phyloP scores from a whole-genome alignment of 2,329 filamentous ascomycete genomes.

The Lachnum nothofagi region DNA sequence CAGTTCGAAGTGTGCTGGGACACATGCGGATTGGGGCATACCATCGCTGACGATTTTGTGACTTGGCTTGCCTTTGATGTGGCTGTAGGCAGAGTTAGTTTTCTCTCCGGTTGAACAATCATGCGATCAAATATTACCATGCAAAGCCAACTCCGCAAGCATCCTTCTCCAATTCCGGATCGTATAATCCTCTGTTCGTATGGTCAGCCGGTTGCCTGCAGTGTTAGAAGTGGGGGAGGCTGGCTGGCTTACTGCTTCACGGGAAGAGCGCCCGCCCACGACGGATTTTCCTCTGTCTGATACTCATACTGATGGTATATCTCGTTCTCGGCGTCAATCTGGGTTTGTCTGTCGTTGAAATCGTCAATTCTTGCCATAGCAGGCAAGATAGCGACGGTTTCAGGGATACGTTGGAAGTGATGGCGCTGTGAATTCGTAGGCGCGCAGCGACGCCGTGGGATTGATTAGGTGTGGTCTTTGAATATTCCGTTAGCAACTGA shows the following conservation, averaged over 20 bases:
- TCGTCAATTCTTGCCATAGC: slow-evolving; percentile 63
- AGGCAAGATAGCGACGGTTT: slow-evolving; percentile 28
- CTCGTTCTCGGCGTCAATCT: slow-evolving; percentile 55
- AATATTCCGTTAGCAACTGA: too few species aligned
- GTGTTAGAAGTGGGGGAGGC: neutral
- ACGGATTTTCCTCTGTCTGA: slow-evolving; percentile 75
- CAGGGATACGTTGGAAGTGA: slow-evolving; percentile 4
- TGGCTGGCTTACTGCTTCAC: slow-evolving; percentile 69
- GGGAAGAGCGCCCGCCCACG: slow-evolving; percentile 91
- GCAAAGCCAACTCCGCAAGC: slow-evolving; percentile 98
- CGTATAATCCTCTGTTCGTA: slow-evolving; percentile 69
- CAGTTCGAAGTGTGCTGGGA: slow-evolving; percentile 23
- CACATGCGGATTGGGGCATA: slow-evolving; percentile 36
- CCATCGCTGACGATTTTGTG: slow-evolving; percentile 99
- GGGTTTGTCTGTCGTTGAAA: slow-evolving; percentile 63
- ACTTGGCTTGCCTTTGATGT: slow-evolving; percentile 95
- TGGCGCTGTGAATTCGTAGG: neutral
- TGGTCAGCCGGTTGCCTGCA: slow-evolving; percentile 6
- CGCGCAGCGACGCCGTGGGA: neutral
- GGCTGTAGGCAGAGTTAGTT: slow-evolving; percentile 47
- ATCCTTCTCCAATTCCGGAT: slow-evolving; percentile 95
- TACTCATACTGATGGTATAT: slow-evolving; percentile 74
- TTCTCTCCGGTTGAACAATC: neutral
- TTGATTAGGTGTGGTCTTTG: slow-evolving; percentile 2
- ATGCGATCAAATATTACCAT: slow-evolving; percentile 58